Evolutionary conservation across 2,329 filamentous ascomycete genomes (phyloP).

Genomic region (Nemania sp.): DNA sequence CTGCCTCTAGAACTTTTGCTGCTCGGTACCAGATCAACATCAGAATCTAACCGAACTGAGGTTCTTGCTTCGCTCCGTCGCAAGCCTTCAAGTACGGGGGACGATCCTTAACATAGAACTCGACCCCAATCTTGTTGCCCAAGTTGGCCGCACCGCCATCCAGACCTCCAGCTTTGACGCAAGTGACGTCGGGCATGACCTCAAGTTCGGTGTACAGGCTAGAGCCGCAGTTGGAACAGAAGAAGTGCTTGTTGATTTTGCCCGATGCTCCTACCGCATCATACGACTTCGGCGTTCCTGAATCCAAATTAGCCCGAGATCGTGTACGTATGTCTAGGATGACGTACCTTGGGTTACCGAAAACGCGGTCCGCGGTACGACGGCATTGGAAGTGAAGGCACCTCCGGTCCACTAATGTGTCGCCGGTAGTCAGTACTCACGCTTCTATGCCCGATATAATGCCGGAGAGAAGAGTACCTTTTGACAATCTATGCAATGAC

Average conservation of each 20-base stretch:
- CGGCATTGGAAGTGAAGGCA: conserved; percentile 14
- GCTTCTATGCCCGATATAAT: background rate
- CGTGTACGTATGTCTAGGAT: background rate
- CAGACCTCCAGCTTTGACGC: conserved; percentile 10
- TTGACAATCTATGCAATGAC: conserved; percentile 16
- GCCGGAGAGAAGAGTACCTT: background rate
- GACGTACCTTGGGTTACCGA: conserved; percentile 13
- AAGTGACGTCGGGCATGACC: conserved; percentile 16
- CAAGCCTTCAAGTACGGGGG: conserved; percentile 7
- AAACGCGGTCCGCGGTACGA: conserved; percentile 11
- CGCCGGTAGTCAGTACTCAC: background rate
- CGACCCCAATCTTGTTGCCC: conserved; percentile 9
- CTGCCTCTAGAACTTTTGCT: no score
- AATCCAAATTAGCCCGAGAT: background rate
- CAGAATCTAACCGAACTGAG: conserved; percentile 7
- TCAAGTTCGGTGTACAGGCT: conserved; percentile 19
- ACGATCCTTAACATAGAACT: conserved; percentile 17
- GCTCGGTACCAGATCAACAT: no score
- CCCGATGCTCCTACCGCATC: conserved; percentile 8
- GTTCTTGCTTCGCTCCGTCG: conserved; percentile 14
- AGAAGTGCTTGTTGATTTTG: conserved; percentile 19
- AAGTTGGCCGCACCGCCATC: conserved; percentile 14
- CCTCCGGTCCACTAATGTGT: conserved; percentile 6
- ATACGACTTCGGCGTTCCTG: conserved; percentile 9
- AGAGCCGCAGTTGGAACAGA: conserved; percentile 14